A percentile compares a stretch with the other conserved stretches of the same genome.
phyloP scores from a whole-genome alignment of 2,329 filamentous ascomycete genomes.

The Fusarium sororula region DNA sequence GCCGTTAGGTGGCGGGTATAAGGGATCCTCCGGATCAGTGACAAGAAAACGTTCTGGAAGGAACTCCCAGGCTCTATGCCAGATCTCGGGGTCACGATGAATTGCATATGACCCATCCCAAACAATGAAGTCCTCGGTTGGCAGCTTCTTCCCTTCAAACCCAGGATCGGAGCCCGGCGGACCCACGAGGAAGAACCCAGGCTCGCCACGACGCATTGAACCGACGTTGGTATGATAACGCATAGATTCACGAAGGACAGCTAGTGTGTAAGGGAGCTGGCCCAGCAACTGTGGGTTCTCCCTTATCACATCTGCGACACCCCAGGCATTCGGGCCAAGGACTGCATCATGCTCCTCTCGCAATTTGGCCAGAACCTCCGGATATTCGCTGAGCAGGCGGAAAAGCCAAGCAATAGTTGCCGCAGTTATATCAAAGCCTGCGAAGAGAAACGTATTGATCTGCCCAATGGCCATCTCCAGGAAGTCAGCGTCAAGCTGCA shows the following conservation, averaged over 20 bases:
- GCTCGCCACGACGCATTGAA: conserved; percentile 22
- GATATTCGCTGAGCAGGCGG: conserved; percentile 45
- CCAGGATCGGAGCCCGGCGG: conserved; percentile 12
- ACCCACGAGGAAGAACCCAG: conserved; percentile 42
- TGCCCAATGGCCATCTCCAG: conserved; percentile 45
- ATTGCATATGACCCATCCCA: conserved; percentile 29
- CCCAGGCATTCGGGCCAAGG: conserved; percentile 42
- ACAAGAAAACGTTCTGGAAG: conserved; percentile 33
- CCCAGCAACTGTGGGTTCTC: conserved; percentile 42
- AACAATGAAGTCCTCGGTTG: conserved; percentile 42
- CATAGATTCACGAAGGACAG: conserved; percentile 50
- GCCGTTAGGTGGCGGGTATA: conserved; percentile 47
- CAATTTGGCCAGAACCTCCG: conserved; percentile 43
- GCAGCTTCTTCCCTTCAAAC: conserved; percentile 35
- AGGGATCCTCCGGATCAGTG: conserved; percentile 20
- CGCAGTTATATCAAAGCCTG: conserved; percentile 51
- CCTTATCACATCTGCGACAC: conserved; percentile 28
- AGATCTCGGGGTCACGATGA: conserved; percentile 23
- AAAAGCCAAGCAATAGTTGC: conserved; percentile 48
- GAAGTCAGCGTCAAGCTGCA: conserved; percentile 32
- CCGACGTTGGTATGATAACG: conserved; percentile 43
- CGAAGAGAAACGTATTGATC: conserved; percentile 50
- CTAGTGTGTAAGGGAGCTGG: conserved; percentile 49
- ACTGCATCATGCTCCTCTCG: conserved; percentile 50
- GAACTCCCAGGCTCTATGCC: conserved; percentile 25